Evolutionary conservation across 768 basidiomycete genomes (phyloP).

Genomic region (Basidioascus undulatus): DNA sequence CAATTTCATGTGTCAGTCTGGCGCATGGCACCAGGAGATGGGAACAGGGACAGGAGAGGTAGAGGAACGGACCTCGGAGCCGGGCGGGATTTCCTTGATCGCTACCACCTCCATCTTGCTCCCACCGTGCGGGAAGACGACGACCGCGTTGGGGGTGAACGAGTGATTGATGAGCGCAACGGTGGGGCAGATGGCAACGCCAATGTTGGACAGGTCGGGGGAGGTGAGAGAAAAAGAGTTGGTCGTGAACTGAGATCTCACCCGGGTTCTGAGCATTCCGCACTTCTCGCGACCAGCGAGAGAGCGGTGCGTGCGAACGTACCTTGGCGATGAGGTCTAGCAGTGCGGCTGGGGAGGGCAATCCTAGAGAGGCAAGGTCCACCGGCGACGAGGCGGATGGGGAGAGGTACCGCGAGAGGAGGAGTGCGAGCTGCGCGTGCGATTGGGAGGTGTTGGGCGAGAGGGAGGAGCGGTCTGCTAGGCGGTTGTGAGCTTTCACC

Average conservation of each 20-base stretch:
- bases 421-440: too few species aligned
- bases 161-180: constrained; percentile 71
- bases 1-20: background rate
- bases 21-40: background rate
- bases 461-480: too few species aligned
- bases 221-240: constrained; percentile 76
- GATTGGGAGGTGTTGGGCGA: too few species aligned
- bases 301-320: too few species aligned
- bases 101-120: constrained; percentile 53
- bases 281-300: too few species aligned
- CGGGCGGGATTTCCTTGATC: constrained; percentile 33
- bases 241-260: constrained; percentile 75
- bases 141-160: constrained; percentile 63
- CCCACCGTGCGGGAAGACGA: constrained; percentile 50
- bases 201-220: constrained; percentile 52
- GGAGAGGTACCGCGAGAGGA: too few species aligned
- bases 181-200: constrained; percentile 56
- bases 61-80: constrained; percentile 37
- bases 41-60: background rate
- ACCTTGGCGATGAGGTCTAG: too few species aligned
- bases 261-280: too few species aligned
- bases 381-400: too few species aligned
- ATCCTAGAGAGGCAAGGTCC: too few species aligned
- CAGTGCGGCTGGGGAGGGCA: too few species aligned
- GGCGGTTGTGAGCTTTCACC: too few species aligned